phyloP scores from a whole-genome alignment of 2,329 filamentous ascomycete species.

The Exophiala dermatitidis region DNA sequence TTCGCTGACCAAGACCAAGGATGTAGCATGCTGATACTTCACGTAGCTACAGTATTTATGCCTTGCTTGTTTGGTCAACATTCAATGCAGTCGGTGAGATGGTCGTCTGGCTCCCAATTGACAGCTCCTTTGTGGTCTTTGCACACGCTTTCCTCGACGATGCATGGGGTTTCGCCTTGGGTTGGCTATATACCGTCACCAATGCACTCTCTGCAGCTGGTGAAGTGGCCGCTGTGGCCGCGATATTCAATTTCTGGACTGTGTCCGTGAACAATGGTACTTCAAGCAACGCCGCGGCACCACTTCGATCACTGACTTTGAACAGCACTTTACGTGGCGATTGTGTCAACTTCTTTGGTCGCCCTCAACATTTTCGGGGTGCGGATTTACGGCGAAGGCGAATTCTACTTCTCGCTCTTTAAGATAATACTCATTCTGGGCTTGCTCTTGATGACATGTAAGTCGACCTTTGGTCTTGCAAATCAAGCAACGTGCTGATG shows the following conservation, averaged over 20 bases:
- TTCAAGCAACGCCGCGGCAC: background rate
- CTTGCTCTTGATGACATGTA: conserved; percentile 36
- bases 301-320: background rate
- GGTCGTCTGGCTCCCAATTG: background rate
- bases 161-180: background rate
- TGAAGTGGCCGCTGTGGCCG: background rate
- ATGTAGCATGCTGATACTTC: too few relatives aligned
- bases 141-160: background rate
- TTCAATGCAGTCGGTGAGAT: background rate
- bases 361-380: background rate
- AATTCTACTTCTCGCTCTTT: conserved; percentile 31
- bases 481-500: conserved; percentile 36
- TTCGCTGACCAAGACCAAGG: too few relatives aligned
- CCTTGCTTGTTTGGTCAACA: background rate
- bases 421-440: background rate
- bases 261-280: background rate
- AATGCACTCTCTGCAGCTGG: background rate
- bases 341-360: background rate
- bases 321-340: background rate
- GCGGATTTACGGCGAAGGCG: conserved; percentile 32
- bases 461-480: conserved; percentile 44
- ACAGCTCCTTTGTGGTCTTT: background rate
- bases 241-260: background rate
- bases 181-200: background rate
- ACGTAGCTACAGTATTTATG: conserved; percentile 57